Evolutionary conservation across 257 asterid genomes (phyloP).

Genomic region (Nicotiana benthamiana): DNA sequence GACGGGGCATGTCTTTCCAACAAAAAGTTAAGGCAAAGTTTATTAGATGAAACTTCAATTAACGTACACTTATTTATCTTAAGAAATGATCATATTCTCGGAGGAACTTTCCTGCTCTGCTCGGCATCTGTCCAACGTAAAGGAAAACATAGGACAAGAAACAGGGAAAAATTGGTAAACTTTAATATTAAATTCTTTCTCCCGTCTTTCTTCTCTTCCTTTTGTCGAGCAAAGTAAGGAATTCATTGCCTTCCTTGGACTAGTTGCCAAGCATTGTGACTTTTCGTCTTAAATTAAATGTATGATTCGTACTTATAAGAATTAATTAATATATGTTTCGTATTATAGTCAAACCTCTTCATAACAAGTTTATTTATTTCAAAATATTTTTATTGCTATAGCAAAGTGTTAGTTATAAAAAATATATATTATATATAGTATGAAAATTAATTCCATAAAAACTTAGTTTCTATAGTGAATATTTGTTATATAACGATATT

Average conservation of each 20-base stretch:
- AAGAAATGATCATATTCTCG: neutral
- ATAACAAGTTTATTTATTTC: no score
- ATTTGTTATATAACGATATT: no score
- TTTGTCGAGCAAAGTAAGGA: neutral
- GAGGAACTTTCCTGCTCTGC: neutral
- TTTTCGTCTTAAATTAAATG: neutral
- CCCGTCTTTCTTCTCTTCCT: neutral
- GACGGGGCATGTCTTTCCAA: neutral
- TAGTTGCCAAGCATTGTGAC: neutral
- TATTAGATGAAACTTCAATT: neutral
- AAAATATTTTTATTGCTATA: no score
- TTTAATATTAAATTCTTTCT: neutral
- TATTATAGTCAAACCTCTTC: no score
- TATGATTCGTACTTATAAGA: no score
- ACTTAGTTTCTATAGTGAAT: no score
- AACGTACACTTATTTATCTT: neutral
- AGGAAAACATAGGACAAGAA: neutral
- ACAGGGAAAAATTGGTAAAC: neutral
- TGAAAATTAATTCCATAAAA: no score
- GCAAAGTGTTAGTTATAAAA: no score
- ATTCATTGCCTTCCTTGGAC: neutral
- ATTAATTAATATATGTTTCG: no score
- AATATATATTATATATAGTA: no score
- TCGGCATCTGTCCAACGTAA: neutral
- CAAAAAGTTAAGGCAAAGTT: neutral